phyloP scores from a whole-genome alignment of 805 yeast genomes.

The Metschnikowia henanensis region DNA sequence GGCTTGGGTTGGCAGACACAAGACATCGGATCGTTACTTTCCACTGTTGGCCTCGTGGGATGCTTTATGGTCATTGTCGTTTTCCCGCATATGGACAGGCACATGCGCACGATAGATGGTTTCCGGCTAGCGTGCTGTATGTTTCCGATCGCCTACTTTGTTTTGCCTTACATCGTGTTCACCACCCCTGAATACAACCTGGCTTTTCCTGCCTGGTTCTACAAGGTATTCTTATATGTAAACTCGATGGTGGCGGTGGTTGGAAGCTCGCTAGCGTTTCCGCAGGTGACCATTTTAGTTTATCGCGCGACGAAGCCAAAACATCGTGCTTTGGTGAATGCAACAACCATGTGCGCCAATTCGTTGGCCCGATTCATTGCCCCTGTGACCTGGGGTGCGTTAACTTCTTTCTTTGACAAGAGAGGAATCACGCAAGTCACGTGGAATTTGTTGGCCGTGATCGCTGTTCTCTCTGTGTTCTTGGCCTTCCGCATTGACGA shows the following conservation, averaged over 20 bases:
- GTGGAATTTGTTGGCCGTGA: conserved; percentile 31
- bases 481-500: conserved; percentile 17
- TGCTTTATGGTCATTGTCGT: conserved; percentile 48
- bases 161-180: conserved; percentile 49
- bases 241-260: conserved; percentile 29
- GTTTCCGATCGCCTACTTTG: conserved; percentile 46
- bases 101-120: conserved; percentile 45
- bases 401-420: conserved; percentile 32
- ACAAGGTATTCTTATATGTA: conserved; percentile 27
- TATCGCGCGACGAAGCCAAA: conserved; percentile 54
- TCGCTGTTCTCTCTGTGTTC: conserved; percentile 19
- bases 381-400: conserved; percentile 55
- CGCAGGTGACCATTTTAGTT: conserved; percentile 52
- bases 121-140: conserved; percentile 39
- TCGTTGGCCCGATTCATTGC: conserved; percentile 58
- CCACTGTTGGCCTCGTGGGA: conserved; percentile 55
- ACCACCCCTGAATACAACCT: conserved; percentile 36
- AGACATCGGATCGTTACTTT: conserved; percentile 50
- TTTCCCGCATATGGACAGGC: conserved; percentile 52
- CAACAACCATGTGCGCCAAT: conserved; percentile 51
- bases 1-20: conserved; percentile 51
- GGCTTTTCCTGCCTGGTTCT: conserved; percentile 23
- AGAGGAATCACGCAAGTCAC: conserved; percentile 27
- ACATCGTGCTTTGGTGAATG: conserved; percentile 60
- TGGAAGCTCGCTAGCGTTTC: conserved; percentile 48